Conservation (phyloP, 2,329 filamentous ascomycete genomes). For the Xylaria sp. region DNA sequence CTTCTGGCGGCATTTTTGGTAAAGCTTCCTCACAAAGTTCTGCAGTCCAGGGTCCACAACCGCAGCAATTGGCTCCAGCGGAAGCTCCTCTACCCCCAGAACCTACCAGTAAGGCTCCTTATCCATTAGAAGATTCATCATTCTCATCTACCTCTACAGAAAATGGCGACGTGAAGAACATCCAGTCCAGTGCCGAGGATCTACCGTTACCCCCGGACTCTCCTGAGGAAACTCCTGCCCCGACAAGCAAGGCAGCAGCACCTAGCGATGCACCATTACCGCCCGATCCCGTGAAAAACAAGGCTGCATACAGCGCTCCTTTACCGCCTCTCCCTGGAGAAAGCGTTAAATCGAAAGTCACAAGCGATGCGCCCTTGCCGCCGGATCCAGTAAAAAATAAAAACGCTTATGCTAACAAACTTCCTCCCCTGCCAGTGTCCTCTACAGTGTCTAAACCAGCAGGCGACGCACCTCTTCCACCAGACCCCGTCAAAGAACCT, state of each 20-base stretch:
- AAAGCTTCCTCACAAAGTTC: conserved; percentile 41
- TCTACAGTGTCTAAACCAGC: conserved; percentile 40
- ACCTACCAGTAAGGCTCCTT: conserved; percentile 64
- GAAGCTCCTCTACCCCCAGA: conserved; percentile 64
- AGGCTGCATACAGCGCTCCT: conserved; percentile 47
- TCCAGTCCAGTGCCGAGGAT: conserved; percentile 42
- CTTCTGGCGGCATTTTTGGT: conserved; percentile 41
- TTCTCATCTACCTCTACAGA: conserved; percentile 62
- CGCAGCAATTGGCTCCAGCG: conserved; percentile 53
- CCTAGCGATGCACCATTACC: conserved; percentile 55
- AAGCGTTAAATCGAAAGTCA: conserved; percentile 42
- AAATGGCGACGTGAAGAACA: conserved; percentile 40
- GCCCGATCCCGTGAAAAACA: conserved; percentile 51
- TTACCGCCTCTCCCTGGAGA: conserved; percentile 44
- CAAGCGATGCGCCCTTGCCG: conserved; percentile 56
- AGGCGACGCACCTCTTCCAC: conserved; percentile 55
- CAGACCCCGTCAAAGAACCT: conserved; percentile 51
- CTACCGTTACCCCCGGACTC: conserved; percentile 53
- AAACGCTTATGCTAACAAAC: conserved; percentile 48
- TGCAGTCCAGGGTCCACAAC: conserved; percentile 47
- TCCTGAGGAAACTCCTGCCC: conserved; percentile 34
- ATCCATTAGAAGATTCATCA: conserved; percentile 62
- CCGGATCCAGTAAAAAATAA: conserved; percentile 53
- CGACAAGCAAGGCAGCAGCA: conserved; percentile 39
- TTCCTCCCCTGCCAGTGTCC: conserved; percentile 54